Conservation (phyloP, 2,329 filamentous ascomycete genomes). For the Alternaria triticina region DNA sequence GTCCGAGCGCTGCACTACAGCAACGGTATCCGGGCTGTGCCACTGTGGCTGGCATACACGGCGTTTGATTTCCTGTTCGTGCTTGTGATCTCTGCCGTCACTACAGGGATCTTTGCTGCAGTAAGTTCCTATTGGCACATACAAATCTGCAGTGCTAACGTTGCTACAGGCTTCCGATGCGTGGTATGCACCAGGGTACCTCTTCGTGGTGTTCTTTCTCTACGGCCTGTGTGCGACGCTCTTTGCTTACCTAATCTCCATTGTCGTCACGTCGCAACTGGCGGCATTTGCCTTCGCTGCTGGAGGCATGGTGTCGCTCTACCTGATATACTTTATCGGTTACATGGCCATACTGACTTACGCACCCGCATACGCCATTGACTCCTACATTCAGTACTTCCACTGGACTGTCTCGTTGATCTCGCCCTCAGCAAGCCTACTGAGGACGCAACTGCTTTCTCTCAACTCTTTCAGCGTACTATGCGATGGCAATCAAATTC, state of each 20-base stretch:
- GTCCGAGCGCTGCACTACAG: conserved; percentile 89
- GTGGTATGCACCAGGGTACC: conserved; percentile 81
- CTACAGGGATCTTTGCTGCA: conserved; percentile 72
- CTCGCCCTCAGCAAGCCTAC: conserved; percentile 77
- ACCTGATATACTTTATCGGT: conserved; percentile 57
- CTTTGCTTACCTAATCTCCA: conserved; percentile 79
- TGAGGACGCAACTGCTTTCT: conserved; percentile 75
- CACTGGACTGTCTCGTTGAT: conserved; percentile 78
- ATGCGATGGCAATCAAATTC: conserved; percentile 68
- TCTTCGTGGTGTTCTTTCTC: conserved; percentile 80
- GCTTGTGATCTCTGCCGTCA: conserved; percentile 68
- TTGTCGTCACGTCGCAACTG: conserved; percentile 79
- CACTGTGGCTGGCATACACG: conserved; percentile 85
- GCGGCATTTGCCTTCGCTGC: conserved; percentile 85
- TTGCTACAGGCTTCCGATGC: conserved; percentile 58
- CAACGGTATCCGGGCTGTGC: conserved; percentile 82
- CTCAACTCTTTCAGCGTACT: conserved; percentile 85
- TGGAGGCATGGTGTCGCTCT: conserved; percentile 69
- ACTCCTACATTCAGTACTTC: conserved; percentile 69
- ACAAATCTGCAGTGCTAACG: conserved; percentile 12
- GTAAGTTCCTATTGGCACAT: conserved; percentile 22
- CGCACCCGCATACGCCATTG: conserved; percentile 71
- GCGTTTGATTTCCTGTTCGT: conserved; percentile 81
- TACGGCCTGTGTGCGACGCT: conserved; percentile 81
- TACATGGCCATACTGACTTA: conserved; percentile 72